Conservation (phyloP, 805 yeast species). For the Metschnikowia anglica region DNA sequence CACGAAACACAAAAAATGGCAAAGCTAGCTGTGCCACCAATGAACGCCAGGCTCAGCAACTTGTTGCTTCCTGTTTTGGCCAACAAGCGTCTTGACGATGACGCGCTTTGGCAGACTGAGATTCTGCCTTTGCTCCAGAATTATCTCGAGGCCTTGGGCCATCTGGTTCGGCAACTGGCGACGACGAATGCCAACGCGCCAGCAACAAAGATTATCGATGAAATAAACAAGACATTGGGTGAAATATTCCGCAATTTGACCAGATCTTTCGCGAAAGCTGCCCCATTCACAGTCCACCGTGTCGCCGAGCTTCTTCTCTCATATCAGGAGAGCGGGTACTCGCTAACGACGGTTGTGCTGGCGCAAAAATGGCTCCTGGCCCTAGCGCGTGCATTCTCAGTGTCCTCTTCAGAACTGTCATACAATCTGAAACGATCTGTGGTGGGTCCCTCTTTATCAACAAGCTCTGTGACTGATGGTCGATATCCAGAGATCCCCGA, state of each 20-base stretch:
- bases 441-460: conserved; percentile 2
- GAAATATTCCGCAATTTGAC: conserved; percentile 20
- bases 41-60: conserved; percentile 11
- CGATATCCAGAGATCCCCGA: conserved; percentile 2
- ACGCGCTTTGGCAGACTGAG: conserved; percentile 15
- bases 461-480: not conserved
- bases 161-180: conserved; percentile 7
- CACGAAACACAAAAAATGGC: conserved; percentile 9
- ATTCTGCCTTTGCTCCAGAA: conserved; percentile 12
- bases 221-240: conserved; percentile 7
- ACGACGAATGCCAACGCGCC: conserved; percentile 14
- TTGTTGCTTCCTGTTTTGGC: conserved; percentile 14
- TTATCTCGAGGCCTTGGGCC: conserved; percentile 8
- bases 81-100: conserved; percentile 13
- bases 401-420: conserved; percentile 14
- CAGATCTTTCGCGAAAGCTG: conserved; percentile 27
- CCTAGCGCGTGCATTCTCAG: conserved; percentile 14
- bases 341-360: conserved; percentile 13
- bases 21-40: conserved; percentile 12
- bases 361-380: conserved; percentile 20
- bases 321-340: conserved; percentile 18
- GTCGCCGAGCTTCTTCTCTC: conserved; percentile 18
- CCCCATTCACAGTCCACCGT: conserved; percentile 21
- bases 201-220: conserved; percentile 5
- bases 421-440: conserved; percentile 2